A percentile compares a stretch with the other conserved stretches of the same genome.
These are phyloP conservation scores for Rutstroemia sp. DNA, from an alignment of 2,329 filamentous ascomycete genomes.

Conservation along the genomic window DNA sequence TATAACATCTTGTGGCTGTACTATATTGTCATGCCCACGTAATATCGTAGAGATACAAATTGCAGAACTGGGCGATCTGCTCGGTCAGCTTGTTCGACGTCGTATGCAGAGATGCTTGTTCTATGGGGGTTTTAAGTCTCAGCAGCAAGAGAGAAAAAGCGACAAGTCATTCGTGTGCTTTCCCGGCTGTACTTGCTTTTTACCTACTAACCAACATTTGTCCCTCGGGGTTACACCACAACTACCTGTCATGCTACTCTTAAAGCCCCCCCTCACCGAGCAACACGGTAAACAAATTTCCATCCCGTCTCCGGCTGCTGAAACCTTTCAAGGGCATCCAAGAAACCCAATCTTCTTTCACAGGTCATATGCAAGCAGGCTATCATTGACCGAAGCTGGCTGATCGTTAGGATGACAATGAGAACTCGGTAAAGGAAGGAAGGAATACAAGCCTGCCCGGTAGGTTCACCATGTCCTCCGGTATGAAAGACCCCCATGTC, in stretches of 20 bases:
- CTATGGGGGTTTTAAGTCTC: conserved; percentile 6
- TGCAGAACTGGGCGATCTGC: conserved; percentile 8
- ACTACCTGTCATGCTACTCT: conserved; percentile 14
- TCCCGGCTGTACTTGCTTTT: conserved; percentile 14
- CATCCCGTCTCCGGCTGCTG: conserved; percentile 9
- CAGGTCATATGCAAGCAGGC: conserved; percentile 14
- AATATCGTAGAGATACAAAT: conserved; percentile 10
- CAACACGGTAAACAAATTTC: conserved; percentile 4
- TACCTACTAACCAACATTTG: conserved; percentile 9
- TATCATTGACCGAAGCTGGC: conserved; percentile 4
- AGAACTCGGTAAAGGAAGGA: conserved; percentile 2
- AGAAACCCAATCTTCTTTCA: conserved; percentile 1
- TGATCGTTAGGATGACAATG: conserved; percentile 8
- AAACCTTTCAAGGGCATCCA: conserved; percentile 9
- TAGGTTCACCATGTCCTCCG: conserved; percentile 8
- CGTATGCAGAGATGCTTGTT: conserved; percentile 19
- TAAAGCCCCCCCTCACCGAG: conserved; percentile 14
- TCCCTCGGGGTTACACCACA: conserved; percentile 9
- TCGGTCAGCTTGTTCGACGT: conserved; percentile 20
- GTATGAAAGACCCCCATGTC: conserved; percentile 9
- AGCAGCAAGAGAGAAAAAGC: conserved; percentile 4
- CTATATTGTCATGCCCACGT: conserved; percentile 6
- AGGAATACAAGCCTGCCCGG: conserved; percentile 10
- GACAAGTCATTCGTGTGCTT: conserved; percentile 10
- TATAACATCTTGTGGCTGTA: conserved; percentile 20